Base-by-base conservation (phyloP, 1,284 basidiomycete species). In the Tilletiopsis washingtonensis region DNA sequence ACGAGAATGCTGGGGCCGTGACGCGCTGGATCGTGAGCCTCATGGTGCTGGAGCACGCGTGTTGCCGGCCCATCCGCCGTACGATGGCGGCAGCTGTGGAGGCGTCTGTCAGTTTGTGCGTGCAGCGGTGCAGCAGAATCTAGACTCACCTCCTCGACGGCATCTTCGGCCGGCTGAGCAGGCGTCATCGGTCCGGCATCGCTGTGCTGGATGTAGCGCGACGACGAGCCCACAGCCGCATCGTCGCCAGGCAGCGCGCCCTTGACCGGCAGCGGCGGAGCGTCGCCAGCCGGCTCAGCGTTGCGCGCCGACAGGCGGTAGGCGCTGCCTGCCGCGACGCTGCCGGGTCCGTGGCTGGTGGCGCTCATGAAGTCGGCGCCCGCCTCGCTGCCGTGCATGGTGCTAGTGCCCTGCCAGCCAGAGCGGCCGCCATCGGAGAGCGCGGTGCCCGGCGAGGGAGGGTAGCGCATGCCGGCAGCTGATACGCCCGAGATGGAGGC, bases 331-430 rank as follows among this genome's bases (percentile, higher is more conserved):
- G 25, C n/a, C n/a, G 36, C 15, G 4, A 43, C 21, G 26, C 17
- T 45, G 21, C 41, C 42, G 12, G 42, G 29, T 7, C 42, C 41
- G 19, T 37, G 34, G 7, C 21, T 37, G 19, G n/a, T 25, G 11
- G 27, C 15, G 17, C 44, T 36, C 3, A 19, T 24, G 14, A 19
- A 17, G 44, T 46, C 44, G 11, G 6, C 51, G 0, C 49, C 48
- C 29, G 54, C 23, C 21, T 56, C 51, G 34, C 51, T 54, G 4
- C 51, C 45, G 12, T 45, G 46, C 41, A 49, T 54, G 14, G 51
- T 42, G 7, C 27, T 45, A 9, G 52, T 54, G 49, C 26, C 12
- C 40, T 43, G 17, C 51, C 47, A 1, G 50, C 43, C 26, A 50
- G 48, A 24, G 53, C 49, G 40, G 45, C 14, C 44, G 5, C 40